Percentiles rank a stretch among this genome's conserved stretches.
Conservation (phyloP, 2,329 filamentous ascomycete genomes). For the Orbilia oligospora region DNA sequence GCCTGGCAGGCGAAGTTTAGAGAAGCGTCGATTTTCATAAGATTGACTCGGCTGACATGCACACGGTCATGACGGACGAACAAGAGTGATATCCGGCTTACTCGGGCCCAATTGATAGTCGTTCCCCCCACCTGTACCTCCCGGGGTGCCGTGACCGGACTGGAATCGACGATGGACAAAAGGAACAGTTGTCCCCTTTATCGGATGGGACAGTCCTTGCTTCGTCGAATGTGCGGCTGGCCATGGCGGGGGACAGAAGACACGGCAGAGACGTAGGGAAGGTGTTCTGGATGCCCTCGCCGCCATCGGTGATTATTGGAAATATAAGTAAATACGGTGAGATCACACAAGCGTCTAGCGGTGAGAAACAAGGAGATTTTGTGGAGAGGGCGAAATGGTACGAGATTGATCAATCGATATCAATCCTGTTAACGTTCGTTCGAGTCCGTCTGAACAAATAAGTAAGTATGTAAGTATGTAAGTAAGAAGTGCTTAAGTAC, state of each 20-base stretch:
- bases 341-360: constrained; percentile 19
- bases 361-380: no score
- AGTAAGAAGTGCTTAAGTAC: no score
- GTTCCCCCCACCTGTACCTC: constrained; percentile 60
- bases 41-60: constrained; percentile 9
- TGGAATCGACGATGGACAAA: constrained; percentile 37
- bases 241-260: constrained; percentile 11
- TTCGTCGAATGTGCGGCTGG: neutral
- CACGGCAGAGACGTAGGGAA: constrained; percentile 11
- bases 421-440: no score
- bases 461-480: no score
- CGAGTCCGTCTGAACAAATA: no score
- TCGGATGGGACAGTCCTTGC: neutral
- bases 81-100: constrained; percentile 45
- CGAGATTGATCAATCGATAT: no score
- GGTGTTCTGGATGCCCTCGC: constrained; percentile 38
- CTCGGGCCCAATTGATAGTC: constrained; percentile 64
- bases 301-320: constrained; percentile 39
- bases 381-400: no score
- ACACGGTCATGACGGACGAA: constrained; percentile 16
- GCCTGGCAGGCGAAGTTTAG: constrained; percentile 30
- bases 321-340: constrained; percentile 58
- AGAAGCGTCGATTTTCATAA: constrained; percentile 38
- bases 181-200: neutral
- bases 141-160: constrained; percentile 35